phyloP scores from a whole-genome alignment of 2,329 filamentous ascomycete species.

The Venturia asperata region DNA sequence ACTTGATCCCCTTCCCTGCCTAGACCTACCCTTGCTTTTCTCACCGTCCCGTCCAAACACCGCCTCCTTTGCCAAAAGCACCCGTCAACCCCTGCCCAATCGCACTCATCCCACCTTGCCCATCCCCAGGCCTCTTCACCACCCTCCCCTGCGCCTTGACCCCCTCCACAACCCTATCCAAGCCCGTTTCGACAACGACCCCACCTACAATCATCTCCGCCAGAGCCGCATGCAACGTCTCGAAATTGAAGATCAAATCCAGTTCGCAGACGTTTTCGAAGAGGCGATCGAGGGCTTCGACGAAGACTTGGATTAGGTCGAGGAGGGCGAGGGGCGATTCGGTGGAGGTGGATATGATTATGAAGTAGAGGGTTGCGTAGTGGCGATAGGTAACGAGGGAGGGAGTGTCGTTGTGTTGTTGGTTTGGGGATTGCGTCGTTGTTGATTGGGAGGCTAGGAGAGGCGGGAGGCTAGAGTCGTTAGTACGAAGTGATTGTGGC shows the following conservation, averaged over 20 bases:
- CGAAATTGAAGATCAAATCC: constrained; percentile 98
- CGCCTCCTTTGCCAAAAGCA: constrained; percentile 7
- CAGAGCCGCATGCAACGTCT: constrained; percentile 85
- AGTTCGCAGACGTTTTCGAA: constrained; percentile 99
- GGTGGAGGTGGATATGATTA: constrained; percentile 92
- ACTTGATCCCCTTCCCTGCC: too few relatives aligned
- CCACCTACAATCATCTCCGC: constrained; percentile 94
- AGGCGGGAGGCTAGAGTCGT: constrained; percentile 55
- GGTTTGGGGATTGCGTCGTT: constrained; percentile 31
- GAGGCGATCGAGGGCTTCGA: constrained; percentile 86
- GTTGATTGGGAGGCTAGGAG: constrained; percentile 46
- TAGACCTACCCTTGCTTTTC: neutral
- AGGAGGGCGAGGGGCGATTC: constrained; percentile 93
- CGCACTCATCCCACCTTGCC: constrained; percentile 20
- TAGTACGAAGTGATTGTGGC: constrained; percentile 20
- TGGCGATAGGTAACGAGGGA: constrained; percentile 96
- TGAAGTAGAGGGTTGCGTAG: constrained; percentile 98
- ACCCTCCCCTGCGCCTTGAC: constrained; percentile 70
- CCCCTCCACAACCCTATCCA: constrained; percentile 81
- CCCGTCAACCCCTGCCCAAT: constrained; percentile 19
- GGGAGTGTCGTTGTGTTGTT: constrained; percentile 77
- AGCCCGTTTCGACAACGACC: constrained; percentile 84
- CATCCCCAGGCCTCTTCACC: constrained; percentile 58
- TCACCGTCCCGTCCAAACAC: constrained; percentile 19
- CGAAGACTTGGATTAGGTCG: constrained; percentile 96